phyloP scores from a whole-genome alignment of 129 eudicot genomes.

The Dittrichia graveolens region DNA sequence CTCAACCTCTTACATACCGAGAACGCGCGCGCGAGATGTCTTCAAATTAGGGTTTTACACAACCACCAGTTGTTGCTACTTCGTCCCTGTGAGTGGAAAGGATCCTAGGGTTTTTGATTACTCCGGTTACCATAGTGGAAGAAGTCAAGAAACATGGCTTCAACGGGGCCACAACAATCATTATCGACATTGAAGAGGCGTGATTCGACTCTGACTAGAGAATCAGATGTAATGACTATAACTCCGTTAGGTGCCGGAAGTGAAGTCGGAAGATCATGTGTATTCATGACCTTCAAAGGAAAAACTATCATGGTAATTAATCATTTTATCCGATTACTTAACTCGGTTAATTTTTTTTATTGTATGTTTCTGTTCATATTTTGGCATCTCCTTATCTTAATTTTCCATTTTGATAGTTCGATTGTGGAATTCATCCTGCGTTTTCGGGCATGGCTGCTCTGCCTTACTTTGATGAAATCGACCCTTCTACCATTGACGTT shows the following conservation, averaged over 20 bases:
- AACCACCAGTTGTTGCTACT: no score
- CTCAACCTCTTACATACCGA: neutral
- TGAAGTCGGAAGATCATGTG: constrained; percentile 97
- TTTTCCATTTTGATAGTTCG: constrained; percentile 53
- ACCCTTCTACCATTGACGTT: constrained; percentile 86
- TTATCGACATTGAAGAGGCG: constrained; percentile 63
- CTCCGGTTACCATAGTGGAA: no score
- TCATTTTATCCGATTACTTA: neutral
- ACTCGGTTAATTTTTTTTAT: neutral
- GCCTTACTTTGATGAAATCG: constrained; percentile 97
- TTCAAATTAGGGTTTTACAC: constrained; percentile 2
- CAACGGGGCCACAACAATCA: constrained; percentile 51
- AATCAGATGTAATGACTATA: constrained; percentile 73
- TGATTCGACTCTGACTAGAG: constrained; percentile 53
- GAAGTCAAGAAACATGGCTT: constrained; percentile 49
- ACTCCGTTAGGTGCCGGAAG: constrained; percentile 96
- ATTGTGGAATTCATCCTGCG: constrained; percentile 97
- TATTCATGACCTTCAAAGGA: constrained; percentile 89
- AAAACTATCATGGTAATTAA: constrained; percentile 72
- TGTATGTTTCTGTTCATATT: neutral
- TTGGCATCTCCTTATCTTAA: neutral
- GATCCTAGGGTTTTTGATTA: neutral
- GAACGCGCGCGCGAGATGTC: neutral
- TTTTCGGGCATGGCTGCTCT: constrained; percentile 98
- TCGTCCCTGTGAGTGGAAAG: neutral